These are phyloP conservation scores for Lagenaria siceraria DNA, from an alignment of 306 rosid species.

Conservation along the genomic window DNA sequence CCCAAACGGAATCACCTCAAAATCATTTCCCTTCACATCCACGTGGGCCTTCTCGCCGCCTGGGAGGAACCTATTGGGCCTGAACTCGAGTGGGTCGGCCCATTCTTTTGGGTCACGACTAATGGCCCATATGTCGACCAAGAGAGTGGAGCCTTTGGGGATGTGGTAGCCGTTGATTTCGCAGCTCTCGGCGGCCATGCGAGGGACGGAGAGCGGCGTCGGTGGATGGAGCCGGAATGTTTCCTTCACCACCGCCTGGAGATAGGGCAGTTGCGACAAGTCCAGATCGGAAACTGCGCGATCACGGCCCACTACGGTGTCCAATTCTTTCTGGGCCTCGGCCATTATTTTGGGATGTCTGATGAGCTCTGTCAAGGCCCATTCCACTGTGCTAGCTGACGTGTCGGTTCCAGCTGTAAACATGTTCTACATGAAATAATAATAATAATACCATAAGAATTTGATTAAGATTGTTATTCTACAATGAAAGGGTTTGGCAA, in stretches of 20 bases:
- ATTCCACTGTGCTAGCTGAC: slow-evolving; percentile 67
- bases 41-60: slow-evolving; percentile 50
- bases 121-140: slow-evolving; percentile 78
- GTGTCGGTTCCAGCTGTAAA: slow-evolving; percentile 74
- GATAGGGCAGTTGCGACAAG: slow-evolving; percentile 35
- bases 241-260: slow-evolving; percentile 75
- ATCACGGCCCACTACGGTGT: slow-evolving; percentile 40
- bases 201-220: slow-evolving; percentile 81
- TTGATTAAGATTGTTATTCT: too few species aligned
- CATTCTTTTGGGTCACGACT: slow-evolving; percentile 56
- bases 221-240: slow-evolving; percentile 75
- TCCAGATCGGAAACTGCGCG: slow-evolving; percentile 41
- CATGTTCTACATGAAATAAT: slow-evolving; percentile 30
- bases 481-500: too few species aligned
- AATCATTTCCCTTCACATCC: slow-evolving; percentile 54
- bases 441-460: too few species aligned
- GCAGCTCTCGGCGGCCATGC: slow-evolving; percentile 35
- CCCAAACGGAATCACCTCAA: slow-evolving; percentile 71
- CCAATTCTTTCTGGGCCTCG: slow-evolving; percentile 44
- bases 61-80: slow-evolving; percentile 52
- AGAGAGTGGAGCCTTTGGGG: slow-evolving; percentile 58
- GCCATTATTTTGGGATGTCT: slow-evolving; percentile 32
- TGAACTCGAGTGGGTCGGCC: slow-evolving; percentile 40
- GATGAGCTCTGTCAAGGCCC: slow-evolving; percentile 61
- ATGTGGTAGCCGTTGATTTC: slow-evolving; percentile 46